These are phyloP conservation scores for Fusarium penzigii DNA, from an alignment of 2,329 filamentous ascomycete species.

Conservation along the genomic window DNA sequence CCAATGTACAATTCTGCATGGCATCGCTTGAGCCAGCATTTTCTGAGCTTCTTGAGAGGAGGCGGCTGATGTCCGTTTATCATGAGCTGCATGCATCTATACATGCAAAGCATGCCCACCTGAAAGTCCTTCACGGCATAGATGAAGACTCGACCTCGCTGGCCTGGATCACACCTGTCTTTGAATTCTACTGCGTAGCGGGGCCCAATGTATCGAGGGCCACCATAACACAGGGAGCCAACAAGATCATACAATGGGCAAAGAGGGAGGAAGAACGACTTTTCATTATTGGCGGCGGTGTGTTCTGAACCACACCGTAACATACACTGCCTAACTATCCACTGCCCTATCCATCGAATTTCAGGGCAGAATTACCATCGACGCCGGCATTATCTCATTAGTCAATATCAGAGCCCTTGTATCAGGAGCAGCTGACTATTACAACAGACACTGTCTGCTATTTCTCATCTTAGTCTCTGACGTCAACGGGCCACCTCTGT, in stretches of 20 bases:
- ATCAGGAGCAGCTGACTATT: slow-evolving; percentile 2
- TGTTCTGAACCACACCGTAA: slow-evolving; percentile 53
- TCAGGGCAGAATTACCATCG: slow-evolving; percentile 19
- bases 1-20: slow-evolving; percentile 96
- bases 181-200: slow-evolving; percentile 95
- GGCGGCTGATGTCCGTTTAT: slow-evolving; percentile 82
- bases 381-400: slow-evolving; percentile 29
- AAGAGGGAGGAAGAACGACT: slow-evolving; percentile 88
- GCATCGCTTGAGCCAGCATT: slow-evolving; percentile 76
- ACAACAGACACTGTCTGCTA: slow-evolving; percentile 5
- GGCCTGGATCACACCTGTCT: slow-evolving; percentile 87
- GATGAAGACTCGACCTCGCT: slow-evolving; percentile 75
- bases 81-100: slow-evolving; percentile 79
- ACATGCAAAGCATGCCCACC: slow-evolving; percentile 80
- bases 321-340: slow-evolving; percentile 19
- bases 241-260: slow-evolving; percentile 88
- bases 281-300: slow-evolving; percentile 97
- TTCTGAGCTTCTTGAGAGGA: slow-evolving; percentile 53
- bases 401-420: slow-evolving; percentile 12
- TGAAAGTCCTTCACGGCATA: slow-evolving; percentile 83
- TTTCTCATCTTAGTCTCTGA: slow-evolving; percentile 9
- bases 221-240: slow-evolving; percentile 80
- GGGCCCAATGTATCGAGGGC: slow-evolving; percentile 66
- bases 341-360: slow-evolving; percentile 16
- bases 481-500: slow-evolving; percentile 10